phyloP scores from a whole-genome alignment of 148 eudicot species.

The Nyssa sinensis region DNA sequence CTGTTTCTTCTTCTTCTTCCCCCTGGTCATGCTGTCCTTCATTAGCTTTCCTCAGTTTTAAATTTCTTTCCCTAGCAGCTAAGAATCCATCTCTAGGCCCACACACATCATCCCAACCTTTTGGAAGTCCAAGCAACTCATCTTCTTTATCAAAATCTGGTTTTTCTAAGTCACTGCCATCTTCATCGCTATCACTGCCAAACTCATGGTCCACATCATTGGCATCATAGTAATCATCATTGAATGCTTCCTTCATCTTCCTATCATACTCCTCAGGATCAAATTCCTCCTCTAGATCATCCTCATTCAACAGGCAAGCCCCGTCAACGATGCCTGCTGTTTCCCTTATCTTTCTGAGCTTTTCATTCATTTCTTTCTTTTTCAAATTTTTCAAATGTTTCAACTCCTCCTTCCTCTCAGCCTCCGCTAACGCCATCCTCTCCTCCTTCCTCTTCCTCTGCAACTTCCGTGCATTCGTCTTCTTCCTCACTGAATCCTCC shows the following conservation, averaged over 20 bases:
- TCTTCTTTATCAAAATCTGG: conserved; percentile 90
- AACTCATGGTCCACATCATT: conserved; percentile 77
- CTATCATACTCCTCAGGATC: conserved; percentile 78
- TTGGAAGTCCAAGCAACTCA: conserved; percentile 78
- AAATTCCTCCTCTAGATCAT: conserved; percentile 85
- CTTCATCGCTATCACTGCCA: conserved; percentile 54
- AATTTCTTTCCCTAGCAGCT: conserved; percentile 44
- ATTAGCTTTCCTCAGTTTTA: conserved; percentile 34
- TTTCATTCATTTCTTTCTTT: conserved; percentile 83
- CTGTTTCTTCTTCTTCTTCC: conserved; percentile 18
- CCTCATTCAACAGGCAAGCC: conserved; percentile 46
- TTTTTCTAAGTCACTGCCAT: conserved; percentile 55
- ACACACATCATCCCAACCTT: conserved; percentile 67
- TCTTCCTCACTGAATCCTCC: conserved; percentile 92
- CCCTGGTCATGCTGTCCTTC: conserved; percentile 19
- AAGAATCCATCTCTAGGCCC: conserved; percentile 57
- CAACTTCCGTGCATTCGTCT: conserved; percentile 60
- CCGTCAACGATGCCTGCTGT: conserved; percentile 60
- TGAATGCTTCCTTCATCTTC: conserved; percentile 73
- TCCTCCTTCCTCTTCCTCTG: conserved; percentile 91
- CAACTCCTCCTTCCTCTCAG: conserved; percentile 79
- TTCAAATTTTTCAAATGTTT: conserved; percentile 90
- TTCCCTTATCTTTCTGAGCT: conserved; percentile 60
- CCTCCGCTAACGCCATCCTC: conserved; percentile 67
- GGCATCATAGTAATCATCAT: conserved; percentile 62